Conservation (phyloP, 2,329 filamentous ascomycete species). For the Pezicula neosporulosa region DNA sequence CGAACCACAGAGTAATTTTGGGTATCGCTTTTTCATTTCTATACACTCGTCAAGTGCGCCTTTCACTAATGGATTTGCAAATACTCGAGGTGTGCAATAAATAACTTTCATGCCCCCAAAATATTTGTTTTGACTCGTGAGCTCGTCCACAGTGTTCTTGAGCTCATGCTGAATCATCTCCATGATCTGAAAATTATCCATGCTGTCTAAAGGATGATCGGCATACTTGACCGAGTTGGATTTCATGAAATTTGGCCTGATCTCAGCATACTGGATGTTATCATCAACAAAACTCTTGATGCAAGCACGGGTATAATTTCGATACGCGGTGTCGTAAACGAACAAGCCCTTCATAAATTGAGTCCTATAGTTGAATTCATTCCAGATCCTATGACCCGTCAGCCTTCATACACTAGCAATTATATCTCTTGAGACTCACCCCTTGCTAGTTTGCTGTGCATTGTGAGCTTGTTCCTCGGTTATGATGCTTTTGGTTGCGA, state of each 20-base stretch:
- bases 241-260: slow-evolving; percentile 66
- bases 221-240: slow-evolving; percentile 53
- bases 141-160: slow-evolving; percentile 38
- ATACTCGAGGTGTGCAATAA: slow-evolving; percentile 66
- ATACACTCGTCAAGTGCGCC: slow-evolving; percentile 58
- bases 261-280: slow-evolving; percentile 68
- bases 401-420: slow-evolving; percentile 3
- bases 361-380: slow-evolving; percentile 65
- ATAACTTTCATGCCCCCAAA: slow-evolving; percentile 69
- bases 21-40: slow-evolving; percentile 52
- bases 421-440: slow-evolving; percentile 38
- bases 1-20: slow-evolving; percentile 60
- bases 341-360: slow-evolving; percentile 71
- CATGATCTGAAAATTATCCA: slow-evolving; percentile 59
- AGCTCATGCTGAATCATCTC: slow-evolving; percentile 54
- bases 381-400: slow-evolving; percentile 41
- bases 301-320: slow-evolving; percentile 54
- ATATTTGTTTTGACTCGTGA: slow-evolving; percentile 34
- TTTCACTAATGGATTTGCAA: slow-evolving; percentile 43
- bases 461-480: slow-evolving; percentile 56
- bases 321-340: slow-evolving; percentile 62
- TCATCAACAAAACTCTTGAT: slow-evolving; percentile 61
- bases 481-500: slow-evolving; percentile 60
- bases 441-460: slow-evolving; percentile 40
- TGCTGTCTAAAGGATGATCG: slow-evolving; percentile 48